phyloP scores from a whole-genome alignment of 805 yeast species.

The Cyberlindnera suaveolens region DNA sequence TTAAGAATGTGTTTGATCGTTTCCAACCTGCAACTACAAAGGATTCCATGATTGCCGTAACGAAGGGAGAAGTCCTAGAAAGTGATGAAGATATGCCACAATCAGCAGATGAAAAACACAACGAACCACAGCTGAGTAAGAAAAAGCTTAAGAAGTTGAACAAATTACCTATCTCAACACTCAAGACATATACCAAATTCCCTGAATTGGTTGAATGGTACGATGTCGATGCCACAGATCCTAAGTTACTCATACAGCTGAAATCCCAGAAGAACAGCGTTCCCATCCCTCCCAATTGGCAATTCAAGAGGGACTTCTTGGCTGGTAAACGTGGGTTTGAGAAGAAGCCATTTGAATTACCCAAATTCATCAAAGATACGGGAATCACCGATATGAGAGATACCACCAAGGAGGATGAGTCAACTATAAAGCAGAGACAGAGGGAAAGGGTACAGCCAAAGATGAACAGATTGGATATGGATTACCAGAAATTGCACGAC shows the following conservation, averaged over 20 bases:
- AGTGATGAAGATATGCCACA: constrained; percentile 22
- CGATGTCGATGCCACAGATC: constrained; percentile 82
- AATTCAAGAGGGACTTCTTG: constrained; percentile 65
- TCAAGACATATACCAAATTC: constrained; percentile 51
- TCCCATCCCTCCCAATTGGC: constrained; percentile 85
- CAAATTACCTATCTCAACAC: constrained; percentile 58
- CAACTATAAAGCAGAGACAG: constrained; percentile 59
- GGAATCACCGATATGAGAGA: constrained; percentile 86
- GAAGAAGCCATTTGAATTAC: constrained; percentile 68
- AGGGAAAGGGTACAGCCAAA: constrained; percentile 87
- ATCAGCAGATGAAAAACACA: constrained; percentile 9
- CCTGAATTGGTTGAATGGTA: constrained; percentile 84
- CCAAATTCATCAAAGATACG: constrained; percentile 70
- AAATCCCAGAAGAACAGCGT: constrained; percentile 63
- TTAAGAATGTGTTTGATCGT: constrained; percentile 28
- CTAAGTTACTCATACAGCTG: constrained; percentile 54
- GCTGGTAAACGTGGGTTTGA: constrained; percentile 60
- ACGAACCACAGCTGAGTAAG: constrained; percentile 31
- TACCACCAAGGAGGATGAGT: constrained; percentile 43
- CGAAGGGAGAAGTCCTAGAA: constrained; percentile 27
- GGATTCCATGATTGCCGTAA: constrained; percentile 19
- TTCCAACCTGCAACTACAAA: constrained; percentile 26
- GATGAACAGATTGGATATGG: constrained; percentile 79
- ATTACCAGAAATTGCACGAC: constrained; percentile 72
- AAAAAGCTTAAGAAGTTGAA: constrained; percentile 45